These are phyloP conservation scores for Aegilops longissima DNA, from an alignment of 176 grass and related monocot genomes.

Conservation along the genomic window DNA sequence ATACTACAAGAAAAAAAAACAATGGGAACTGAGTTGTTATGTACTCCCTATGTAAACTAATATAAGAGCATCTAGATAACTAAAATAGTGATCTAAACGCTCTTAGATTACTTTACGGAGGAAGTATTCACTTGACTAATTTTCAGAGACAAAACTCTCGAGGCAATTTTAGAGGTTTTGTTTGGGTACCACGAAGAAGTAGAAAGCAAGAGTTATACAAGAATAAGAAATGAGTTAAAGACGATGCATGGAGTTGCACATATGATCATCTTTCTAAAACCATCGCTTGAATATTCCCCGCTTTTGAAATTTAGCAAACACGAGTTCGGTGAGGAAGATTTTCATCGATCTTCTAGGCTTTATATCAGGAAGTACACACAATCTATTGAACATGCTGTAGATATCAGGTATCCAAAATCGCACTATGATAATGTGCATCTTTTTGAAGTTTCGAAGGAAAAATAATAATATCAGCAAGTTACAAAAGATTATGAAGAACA, in stretches of 20 bases:
- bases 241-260: not conserved
- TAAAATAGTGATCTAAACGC: too few relatives aligned
- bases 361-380: not conserved
- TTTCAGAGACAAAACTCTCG: not conserved
- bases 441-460: too few relatives aligned
- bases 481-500: too few relatives aligned
- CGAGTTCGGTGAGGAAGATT: not conserved
- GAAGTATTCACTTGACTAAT: not conserved
- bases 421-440: too few relatives aligned
- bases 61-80: too few relatives aligned
- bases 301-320: not conserved
- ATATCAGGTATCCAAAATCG: too few relatives aligned
- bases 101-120: too few relatives aligned
- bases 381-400: not conserved
- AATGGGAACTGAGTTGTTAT: not conserved
- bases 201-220: not conserved
- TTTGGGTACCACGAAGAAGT: not conserved
- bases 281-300: not conserved
- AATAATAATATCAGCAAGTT: too few relatives aligned
- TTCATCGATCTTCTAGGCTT: not conserved
- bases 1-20: not conserved
- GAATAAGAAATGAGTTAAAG: not conserved
- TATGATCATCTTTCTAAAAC: not conserved
- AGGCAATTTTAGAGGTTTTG: not conserved
- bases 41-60: too few relatives aligned